Percentiles rank a stretch among this genome's conserved stretches.
Evolutionary conservation across 345 rosid genomes (phyloP).

Genomic region (Lepidium sativum): DNA sequence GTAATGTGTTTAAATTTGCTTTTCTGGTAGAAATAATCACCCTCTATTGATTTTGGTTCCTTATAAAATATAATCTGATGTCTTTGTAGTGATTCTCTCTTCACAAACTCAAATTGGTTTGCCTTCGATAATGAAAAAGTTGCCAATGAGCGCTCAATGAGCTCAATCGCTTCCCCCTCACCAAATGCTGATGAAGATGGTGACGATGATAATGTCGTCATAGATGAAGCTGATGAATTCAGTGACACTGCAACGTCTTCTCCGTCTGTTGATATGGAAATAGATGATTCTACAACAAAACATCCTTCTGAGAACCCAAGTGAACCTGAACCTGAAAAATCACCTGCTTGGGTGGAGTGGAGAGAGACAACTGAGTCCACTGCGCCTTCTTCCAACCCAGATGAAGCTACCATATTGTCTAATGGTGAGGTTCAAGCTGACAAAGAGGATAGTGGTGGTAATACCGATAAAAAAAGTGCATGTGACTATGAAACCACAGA

Average conservation of each 20-base stretch:
- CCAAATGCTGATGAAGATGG: conserved; percentile 43
- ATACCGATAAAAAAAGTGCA: conserved; percentile 9
- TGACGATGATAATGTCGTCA: conserved; percentile 30
- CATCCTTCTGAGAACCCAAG: conserved; percentile 31
- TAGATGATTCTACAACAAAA: conserved; percentile 31
- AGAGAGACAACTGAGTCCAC: conserved; percentile 51
- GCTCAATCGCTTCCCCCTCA: conserved; percentile 53
- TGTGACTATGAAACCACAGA: background rate
- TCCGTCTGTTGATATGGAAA: conserved; percentile 29
- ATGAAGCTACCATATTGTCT: conserved; percentile 26
- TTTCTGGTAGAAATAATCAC: background rate
- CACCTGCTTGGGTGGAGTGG: conserved; percentile 80
- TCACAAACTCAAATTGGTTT: conserved; percentile 88
- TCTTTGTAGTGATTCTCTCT: conserved; percentile 62
- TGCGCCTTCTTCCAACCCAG: conserved; percentile 30
- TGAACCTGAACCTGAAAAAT: conserved; percentile 44
- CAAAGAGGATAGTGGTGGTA: conserved; percentile 27
- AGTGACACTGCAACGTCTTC: conserved; percentile 46
- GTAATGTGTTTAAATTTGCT: conserved; percentile 26
- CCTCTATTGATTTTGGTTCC: background rate
- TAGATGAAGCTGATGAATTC: conserved; percentile 42
- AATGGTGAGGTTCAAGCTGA: conserved; percentile 39
- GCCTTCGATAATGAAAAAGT: conserved; percentile 70
- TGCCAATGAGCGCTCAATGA: conserved; percentile 45
- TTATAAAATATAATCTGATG: background rate